Evolutionary conservation across 2,329 filamentous ascomycete species (phyloP).

Genomic region (Orbilia blumenaviensis): DNA sequence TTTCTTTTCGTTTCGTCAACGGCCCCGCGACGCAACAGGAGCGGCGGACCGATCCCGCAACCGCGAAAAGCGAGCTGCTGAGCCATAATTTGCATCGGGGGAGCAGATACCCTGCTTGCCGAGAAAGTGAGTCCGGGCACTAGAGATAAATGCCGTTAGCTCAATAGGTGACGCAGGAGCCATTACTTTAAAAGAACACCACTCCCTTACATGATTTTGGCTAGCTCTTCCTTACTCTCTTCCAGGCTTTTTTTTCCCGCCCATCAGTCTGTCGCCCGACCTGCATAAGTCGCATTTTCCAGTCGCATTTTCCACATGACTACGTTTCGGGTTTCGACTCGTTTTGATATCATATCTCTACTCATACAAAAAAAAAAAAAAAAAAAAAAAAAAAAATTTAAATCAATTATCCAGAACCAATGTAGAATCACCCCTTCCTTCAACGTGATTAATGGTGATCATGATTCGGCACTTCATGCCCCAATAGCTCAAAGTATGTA

Average conservation of each 20-base stretch:
- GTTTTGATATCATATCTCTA: not conserved
- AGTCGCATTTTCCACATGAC: not conserved
- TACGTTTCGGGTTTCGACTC: not conserved
- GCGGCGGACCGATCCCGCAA: constrained; percentile 52
- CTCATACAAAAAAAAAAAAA: no score
- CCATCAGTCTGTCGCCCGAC: not conserved
- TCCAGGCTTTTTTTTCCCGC: not conserved
- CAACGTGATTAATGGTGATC: not conserved
- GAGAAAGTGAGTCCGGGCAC: constrained; percentile 29
- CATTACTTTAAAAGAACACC: constrained; percentile 31
- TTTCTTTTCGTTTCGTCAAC: constrained; percentile 18
- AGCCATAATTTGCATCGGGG: constrained; percentile 23
- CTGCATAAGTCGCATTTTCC: constrained; percentile 1
- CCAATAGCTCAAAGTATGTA: not conserved
- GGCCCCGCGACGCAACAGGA: constrained; percentile 20
- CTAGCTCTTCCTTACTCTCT: not conserved
- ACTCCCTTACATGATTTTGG: constrained; percentile 7
- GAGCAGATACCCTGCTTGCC: constrained; percentile 15
- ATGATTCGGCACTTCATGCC: not conserved
- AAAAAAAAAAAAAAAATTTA: no score
- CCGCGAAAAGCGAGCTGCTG: constrained; percentile 16
- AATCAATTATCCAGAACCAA: not conserved
- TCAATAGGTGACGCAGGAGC: not conserved
- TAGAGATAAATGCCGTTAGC: constrained; percentile 42
- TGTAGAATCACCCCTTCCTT: not conserved